Evolutionary conservation across 139 green algal species (phyloP).

Genomic region (Edaphochlamys debaryana): DNA sequence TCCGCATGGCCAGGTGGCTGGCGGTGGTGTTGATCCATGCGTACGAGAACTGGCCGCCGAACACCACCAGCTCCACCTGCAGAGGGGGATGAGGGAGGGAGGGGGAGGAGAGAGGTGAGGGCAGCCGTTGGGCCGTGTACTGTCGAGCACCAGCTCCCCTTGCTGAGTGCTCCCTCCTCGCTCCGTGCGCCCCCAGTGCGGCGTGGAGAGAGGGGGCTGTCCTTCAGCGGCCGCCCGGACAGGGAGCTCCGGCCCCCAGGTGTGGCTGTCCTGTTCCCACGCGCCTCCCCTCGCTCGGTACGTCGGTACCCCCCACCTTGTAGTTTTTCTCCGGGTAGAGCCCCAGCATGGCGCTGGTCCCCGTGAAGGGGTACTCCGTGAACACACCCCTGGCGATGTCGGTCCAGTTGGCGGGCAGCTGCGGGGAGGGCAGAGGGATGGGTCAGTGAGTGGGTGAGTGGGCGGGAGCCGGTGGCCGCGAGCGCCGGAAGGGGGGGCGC

Average conservation of each 20-base stretch:
- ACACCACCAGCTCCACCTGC: neutral
- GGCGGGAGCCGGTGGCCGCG: too few species aligned
- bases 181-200: too few species aligned
- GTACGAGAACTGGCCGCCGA: conserved; percentile 23
- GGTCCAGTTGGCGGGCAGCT: conserved; percentile 1
- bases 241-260: neutral
- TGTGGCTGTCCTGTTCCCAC: too few species aligned
- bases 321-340: conserved; percentile 42
- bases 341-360: conserved; percentile 27
- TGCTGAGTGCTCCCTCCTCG: too few species aligned
- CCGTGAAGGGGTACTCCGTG: conserved; percentile 49
- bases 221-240: neutral
- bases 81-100: too few species aligned
- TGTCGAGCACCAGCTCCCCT: neutral
- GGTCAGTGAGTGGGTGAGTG: too few species aligned
- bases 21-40: neutral
- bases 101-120: too few species aligned
- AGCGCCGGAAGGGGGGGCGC: too few species aligned
- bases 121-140: too few species aligned
- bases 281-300: too few species aligned
- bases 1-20: neutral
- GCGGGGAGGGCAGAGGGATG: too few species aligned
- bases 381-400: conserved; percentile 6
- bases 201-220: neutral
- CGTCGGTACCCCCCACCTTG: too few species aligned